Conservation (phyloP, 768 basidiomycete genomes). For the Auricularia auricula-judae region DNA sequence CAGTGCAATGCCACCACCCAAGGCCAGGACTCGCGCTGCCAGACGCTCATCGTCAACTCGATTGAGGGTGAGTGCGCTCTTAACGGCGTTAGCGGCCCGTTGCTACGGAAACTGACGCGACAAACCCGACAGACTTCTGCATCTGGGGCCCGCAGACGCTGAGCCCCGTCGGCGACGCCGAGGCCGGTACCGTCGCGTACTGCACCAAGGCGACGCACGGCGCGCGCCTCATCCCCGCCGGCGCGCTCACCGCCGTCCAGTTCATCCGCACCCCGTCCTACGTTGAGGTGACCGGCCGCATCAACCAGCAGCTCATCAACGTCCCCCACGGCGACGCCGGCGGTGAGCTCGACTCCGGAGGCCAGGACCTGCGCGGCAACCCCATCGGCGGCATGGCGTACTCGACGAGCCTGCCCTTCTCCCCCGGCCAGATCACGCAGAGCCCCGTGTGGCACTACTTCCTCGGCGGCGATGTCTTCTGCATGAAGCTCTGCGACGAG, state of each 20-base stretch:
- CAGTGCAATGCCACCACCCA: slow-evolving; percentile 56
- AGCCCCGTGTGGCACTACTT: slow-evolving; percentile 54
- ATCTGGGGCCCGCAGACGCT: slow-evolving; percentile 50
- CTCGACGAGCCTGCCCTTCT: slow-evolving; percentile 42
- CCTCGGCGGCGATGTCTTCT: slow-evolving; percentile 55
- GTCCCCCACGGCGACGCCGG: slow-evolving; percentile 45
- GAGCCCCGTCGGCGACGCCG: slow-evolving; percentile 49
- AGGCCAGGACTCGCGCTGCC: slow-evolving; percentile 51
- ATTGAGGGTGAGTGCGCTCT: slow-evolving; percentile 21
- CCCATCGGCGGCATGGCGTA: slow-evolving; percentile 36
- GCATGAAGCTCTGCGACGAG: slow-evolving; percentile 65
- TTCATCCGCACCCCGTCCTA: slow-evolving; percentile 49
- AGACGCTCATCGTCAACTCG: slow-evolving; percentile 57
- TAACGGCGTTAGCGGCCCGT: neutral
- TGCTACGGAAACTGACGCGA: too few species aligned
- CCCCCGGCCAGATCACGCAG: slow-evolving; percentile 22
- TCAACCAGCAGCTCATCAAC: slow-evolving; percentile 51
- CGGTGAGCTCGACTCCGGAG: slow-evolving; percentile 40
- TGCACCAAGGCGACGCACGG: slow-evolving; percentile 63
- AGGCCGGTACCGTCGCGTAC: slow-evolving; percentile 64
- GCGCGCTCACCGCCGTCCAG: slow-evolving; percentile 55
- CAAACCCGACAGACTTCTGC: slow-evolving; percentile 45
- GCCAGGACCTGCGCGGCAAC: slow-evolving; percentile 23
- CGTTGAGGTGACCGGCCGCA: slow-evolving; percentile 48
- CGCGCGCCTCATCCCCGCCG: slow-evolving; percentile 57